Percentiles rank a stretch among this genome's conserved stretches.
Conservation (phyloP, 1,284 basidiomycete species). For the Trametes versicolor region DNA sequence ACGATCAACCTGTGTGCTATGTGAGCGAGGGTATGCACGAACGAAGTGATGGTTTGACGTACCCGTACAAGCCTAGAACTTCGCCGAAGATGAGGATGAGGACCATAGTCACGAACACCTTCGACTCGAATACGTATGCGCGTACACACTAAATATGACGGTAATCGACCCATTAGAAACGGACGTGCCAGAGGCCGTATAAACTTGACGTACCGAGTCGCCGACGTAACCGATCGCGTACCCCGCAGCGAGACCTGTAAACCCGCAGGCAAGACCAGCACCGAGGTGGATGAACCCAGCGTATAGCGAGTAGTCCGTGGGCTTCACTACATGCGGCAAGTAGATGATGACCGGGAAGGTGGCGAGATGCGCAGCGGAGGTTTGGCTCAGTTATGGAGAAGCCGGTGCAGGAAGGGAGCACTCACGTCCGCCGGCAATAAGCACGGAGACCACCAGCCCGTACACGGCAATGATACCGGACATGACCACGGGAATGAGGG, state of each 20-base stretch:
- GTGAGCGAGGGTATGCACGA: conserved; percentile 2
- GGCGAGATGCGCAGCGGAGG: conserved; percentile 16
- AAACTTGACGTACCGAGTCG: conserved; percentile 83
- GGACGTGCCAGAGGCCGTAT: conserved; percentile 4
- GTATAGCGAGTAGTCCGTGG: conserved; percentile 77
- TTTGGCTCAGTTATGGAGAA: conserved; percentile 21
- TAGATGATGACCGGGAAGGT: neutral
- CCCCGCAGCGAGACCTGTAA: conserved; percentile 95
- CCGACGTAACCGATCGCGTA: conserved; percentile 98
- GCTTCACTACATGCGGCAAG: conserved; percentile 60
- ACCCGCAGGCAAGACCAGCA: conserved; percentile 91
- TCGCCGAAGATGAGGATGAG: conserved; percentile 95
- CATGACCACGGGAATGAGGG: conserved; percentile 92
- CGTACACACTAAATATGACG: conserved; percentile 64
- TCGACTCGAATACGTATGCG: conserved; percentile 85
- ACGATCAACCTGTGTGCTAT: conserved; percentile 73
- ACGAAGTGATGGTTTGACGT: conserved; percentile 37
- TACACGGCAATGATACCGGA: conserved; percentile 82
- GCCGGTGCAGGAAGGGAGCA: conserved; percentile 26
- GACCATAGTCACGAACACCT: conserved; percentile 92
- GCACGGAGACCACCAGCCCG: conserved; percentile 74
- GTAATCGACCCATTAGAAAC: neutral
- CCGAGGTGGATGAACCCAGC: conserved; percentile 95
- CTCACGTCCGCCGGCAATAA: conserved; percentile 71
- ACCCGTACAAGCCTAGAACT: conserved; percentile 91